Evolutionary conservation across 805 yeast genomes (phyloP).

Genomic region (Blastobotrys chiropterorum): DNA sequence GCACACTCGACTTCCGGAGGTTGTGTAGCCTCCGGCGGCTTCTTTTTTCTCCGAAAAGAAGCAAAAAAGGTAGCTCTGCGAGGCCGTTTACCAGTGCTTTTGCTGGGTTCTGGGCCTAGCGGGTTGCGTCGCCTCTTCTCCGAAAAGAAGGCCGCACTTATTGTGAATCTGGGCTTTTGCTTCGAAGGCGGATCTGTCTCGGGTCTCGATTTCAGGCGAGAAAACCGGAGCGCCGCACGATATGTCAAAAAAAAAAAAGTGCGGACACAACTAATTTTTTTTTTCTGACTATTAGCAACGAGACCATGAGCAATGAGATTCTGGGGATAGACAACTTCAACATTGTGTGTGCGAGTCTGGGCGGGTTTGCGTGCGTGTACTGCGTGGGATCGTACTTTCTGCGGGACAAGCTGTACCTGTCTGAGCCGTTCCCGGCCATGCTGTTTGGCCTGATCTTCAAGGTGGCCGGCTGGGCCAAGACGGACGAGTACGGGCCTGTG

Average conservation of each 20-base stretch:
- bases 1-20: no score
- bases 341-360: conserved; percentile 52
- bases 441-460: conserved; percentile 56
- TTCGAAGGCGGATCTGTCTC: no score
- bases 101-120: no score
- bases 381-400: conserved; percentile 54
- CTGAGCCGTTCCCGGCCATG: conserved; percentile 63
- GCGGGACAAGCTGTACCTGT: conserved; percentile 52
- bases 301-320: neutral
- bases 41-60: no score
- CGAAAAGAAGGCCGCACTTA: no score
- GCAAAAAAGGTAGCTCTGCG: no score
- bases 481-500: conserved; percentile 42
- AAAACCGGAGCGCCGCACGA: neutral
- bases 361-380: conserved; percentile 52
- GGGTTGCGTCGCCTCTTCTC: no score
- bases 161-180: no score
- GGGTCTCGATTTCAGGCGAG: no score
- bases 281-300: neutral
- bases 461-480: conserved; percentile 52
- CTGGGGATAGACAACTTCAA: conserved; percentile 23
- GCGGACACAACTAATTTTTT: neutral
- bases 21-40: no score
- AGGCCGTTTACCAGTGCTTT: no score
- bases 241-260: neutral